A percentile compares a stretch with the other conserved stretches of the same genome.
These are phyloP conservation scores for Leccinum ochraceum DNA, from an alignment of 768 basidiomycete species.

Conservation along the genomic window DNA sequence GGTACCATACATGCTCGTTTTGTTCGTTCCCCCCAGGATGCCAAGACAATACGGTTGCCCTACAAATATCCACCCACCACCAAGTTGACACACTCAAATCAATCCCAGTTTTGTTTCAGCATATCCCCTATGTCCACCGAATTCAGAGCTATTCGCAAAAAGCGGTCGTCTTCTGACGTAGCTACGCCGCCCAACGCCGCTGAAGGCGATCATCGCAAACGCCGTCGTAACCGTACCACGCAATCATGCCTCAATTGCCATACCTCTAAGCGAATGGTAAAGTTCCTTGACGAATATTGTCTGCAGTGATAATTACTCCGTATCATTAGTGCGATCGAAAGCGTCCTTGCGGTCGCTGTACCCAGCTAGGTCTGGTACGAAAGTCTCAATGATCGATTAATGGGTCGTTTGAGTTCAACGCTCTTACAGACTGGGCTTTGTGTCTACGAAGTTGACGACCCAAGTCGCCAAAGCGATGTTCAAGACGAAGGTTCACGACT, in stretches of 20 bases:
- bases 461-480: constrained; percentile 49
- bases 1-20: constrained; percentile 3
- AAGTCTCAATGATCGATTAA: constrained; percentile 29
- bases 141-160: constrained; percentile 30
- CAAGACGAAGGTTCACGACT: constrained; percentile 68
- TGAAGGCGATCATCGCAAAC: constrained; percentile 57
- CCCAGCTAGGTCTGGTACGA: constrained; percentile 41
- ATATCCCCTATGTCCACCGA: constrained; percentile 30
- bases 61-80: constrained; percentile 31
- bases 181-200: constrained; percentile 30
- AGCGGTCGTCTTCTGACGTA: constrained; percentile 27
- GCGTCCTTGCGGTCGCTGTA: constrained; percentile 48
- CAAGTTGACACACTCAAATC: constrained; percentile 1
- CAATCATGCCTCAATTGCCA: constrained; percentile 76
- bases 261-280: constrained; percentile 72
- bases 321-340: constrained; percentile 45
- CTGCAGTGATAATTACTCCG: not conserved
- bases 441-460: constrained; percentile 83
- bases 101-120: constrained; percentile 5
- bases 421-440: constrained; percentile 68
- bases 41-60: constrained; percentile 24
- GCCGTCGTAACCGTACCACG: constrained; percentile 70
- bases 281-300: constrained; percentile 5
- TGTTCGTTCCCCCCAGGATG: constrained; percentile 9
- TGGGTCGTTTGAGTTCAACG: constrained; percentile 14